Evolutionary conservation across 1,284 basidiomycete species (phyloP), one percentile per base, ranked within the genome.

Genomic region (Fistulina hepatica): DNA sequence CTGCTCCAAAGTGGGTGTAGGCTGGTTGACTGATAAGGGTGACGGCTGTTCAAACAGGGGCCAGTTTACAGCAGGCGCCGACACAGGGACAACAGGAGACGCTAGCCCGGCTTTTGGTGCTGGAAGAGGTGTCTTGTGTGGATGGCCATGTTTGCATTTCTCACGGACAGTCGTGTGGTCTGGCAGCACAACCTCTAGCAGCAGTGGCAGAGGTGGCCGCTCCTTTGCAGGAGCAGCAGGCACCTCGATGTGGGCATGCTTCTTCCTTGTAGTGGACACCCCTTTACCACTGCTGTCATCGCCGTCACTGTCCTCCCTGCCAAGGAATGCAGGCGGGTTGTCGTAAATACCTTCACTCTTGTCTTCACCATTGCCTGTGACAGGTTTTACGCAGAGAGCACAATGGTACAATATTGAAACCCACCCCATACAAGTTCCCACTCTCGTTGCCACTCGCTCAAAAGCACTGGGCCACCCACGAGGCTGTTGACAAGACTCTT

Each of bases 111-210:
- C n/a, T n/a, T n/a, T n/a, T n/a, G n/a, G n/a, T n/a, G n/a, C n/a
- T n/a, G n/a, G n/a, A n/a, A n/a, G n/a, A n/a, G n/a, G n/a, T n/a
- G n/a, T n/a, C 56, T 78, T 78, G 44, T 73, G 64, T 25, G 83
- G 82, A 20, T 82, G 61, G 4, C 82, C 82, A 13, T 83, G 67
- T 60, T 86, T 86, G 46, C 83, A 67, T 61, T 84, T 86, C 60
- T 82, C 81, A 0, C 74, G 71, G 1, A 67, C 60, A 50, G 12
- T 44, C 34, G 12, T 20, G 21, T 30, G 44, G 37, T 21, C 42
- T 38, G 20, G 44, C 2, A 49, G 26, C 27, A 40, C 24, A 22
- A 12, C 43, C 22, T 30, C 17, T 9, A 41, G 33, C 7, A 36
- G 49, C 17, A 50, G 52, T 37, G 34, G 44, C 9, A 54, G 36